phyloP scores from a whole-genome alignment of 2,329 filamentous ascomycete species.

The Neocatenulostroma microsporum region DNA sequence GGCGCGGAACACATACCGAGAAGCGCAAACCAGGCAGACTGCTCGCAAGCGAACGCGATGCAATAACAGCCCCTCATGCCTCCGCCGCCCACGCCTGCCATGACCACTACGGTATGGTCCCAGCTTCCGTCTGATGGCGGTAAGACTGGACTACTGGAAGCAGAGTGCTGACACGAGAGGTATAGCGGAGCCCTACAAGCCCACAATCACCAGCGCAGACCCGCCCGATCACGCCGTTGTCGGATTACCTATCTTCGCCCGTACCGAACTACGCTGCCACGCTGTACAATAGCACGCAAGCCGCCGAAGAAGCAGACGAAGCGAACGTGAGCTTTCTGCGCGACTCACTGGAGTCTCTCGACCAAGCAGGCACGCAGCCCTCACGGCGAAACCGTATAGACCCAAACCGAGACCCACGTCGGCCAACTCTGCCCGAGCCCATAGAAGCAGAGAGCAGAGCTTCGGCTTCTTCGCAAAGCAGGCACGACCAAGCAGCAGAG shows the following conservation, averaged over 20 bases:
- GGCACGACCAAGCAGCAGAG: constrained; percentile 23
- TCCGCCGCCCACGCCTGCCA: too few species aligned
- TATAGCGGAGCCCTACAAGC: not conserved
- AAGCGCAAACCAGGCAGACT: too few species aligned
- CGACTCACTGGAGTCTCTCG: constrained; percentile 30
- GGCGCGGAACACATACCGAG: too few species aligned
- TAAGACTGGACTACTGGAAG: not conserved
- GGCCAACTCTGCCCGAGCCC: not conserved
- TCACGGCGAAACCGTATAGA: constrained; percentile 12
- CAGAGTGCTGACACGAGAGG: not conserved
- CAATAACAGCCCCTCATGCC: too few species aligned
- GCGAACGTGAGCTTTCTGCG: constrained; percentile 48
- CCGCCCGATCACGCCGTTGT: constrained; percentile 24
- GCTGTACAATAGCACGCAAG: constrained; percentile 33
- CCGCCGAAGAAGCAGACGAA: constrained; percentile 31
- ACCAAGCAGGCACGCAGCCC: constrained; percentile 6
- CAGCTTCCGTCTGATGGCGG: too few species aligned
- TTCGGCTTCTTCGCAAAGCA: constrained; percentile 4
- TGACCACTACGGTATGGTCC: too few species aligned
- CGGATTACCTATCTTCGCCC: constrained; percentile 42
- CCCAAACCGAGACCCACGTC: constrained; percentile 17
- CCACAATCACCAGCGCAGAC: not conserved
- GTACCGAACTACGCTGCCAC: constrained; percentile 46
- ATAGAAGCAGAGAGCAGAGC: not conserved
- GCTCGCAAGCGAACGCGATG: too few species aligned